Percentiles rank a stretch among this genome's conserved stretches.
Evolutionary conservation across 2,329 filamentous ascomycete genomes (phyloP).

Genomic region (Monilinia fructigena): DNA sequence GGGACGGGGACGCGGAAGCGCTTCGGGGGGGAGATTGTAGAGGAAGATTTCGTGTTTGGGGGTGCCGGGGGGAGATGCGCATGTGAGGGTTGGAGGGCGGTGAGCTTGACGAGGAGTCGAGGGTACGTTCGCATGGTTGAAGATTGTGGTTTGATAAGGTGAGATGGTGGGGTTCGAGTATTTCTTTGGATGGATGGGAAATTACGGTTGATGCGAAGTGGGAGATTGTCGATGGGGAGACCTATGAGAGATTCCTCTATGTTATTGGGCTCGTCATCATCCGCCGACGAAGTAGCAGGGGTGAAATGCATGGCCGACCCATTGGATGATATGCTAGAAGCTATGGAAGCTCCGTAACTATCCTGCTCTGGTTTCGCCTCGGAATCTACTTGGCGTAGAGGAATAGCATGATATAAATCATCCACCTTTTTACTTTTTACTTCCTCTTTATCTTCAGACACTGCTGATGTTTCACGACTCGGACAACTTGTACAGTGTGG

Average conservation of each 20-base stretch:
- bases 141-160: background rate
- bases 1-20: background rate
- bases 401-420: background rate
- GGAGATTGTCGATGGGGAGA: background rate
- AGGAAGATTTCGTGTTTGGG: conserved; percentile 9
- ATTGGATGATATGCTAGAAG: background rate
- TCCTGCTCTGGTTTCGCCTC: background rate
- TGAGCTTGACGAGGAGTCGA: background rate
- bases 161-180: too few species aligned
- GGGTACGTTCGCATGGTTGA: background rate
- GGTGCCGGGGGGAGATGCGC: fast-evolving
- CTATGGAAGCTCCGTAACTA: background rate
- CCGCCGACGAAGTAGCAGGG: background rate
- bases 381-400: background rate
- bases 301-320: background rate
- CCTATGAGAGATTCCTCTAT: background rate
- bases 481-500: background rate
- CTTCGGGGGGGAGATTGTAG: background rate
- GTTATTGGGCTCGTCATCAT: background rate
- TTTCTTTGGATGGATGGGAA: background rate
- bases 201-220: fast-evolving
- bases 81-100: background rate
- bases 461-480: background rate
- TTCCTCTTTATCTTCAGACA: background rate
- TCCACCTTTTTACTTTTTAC: background rate